phyloP scores from a whole-genome alignment of 2,329 filamentous ascomycete genomes.

The Apiospora phragmitis region DNA sequence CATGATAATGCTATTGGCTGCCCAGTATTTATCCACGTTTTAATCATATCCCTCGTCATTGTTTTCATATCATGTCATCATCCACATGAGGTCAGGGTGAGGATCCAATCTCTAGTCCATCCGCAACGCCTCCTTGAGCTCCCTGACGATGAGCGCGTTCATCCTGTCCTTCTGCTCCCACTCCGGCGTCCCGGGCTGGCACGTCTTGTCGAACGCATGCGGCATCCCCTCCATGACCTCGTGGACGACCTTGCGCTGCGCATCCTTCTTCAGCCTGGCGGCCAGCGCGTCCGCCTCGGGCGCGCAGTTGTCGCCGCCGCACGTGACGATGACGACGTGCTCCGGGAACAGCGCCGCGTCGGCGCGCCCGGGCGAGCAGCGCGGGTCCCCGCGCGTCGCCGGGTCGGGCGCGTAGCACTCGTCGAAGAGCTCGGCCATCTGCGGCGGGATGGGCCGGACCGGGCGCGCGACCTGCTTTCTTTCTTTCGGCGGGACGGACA shows the following conservation, averaged over 20 bases:
- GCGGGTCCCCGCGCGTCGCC: constrained; percentile 15
- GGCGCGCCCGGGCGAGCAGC: constrained; percentile 18
- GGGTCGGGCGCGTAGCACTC: constrained; percentile 19
- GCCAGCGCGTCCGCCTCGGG: constrained; percentile 17
- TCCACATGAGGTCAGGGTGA: background rate
- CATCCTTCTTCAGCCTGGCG: background rate
- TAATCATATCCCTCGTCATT: background rate
- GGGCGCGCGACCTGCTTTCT: constrained; percentile 17
- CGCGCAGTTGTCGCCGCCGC: constrained; percentile 18
- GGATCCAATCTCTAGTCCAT: background rate
- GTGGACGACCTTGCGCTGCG: constrained; percentile 13
- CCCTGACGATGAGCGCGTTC: constrained; percentile 5
- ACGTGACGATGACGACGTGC: constrained; percentile 16
- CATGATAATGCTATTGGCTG: too few relatives aligned
- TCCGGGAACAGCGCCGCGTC: constrained; percentile 17
- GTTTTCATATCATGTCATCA: background rate
- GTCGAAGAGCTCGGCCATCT: constrained; percentile 16
- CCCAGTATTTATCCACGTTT: too few relatives aligned
- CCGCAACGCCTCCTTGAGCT: background rate
- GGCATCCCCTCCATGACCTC: constrained; percentile 13
- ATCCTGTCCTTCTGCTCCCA: constrained; percentile 13
- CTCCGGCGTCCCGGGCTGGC: constrained; percentile 8
- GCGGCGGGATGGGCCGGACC: constrained; percentile 14
- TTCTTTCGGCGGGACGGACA: constrained; percentile 16
- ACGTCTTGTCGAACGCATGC: constrained; percentile 17